These are phyloP conservation scores for Fusarium aywerte DNA, from an alignment of 2,329 filamentous ascomycete genomes.

Conservation along the genomic window DNA sequence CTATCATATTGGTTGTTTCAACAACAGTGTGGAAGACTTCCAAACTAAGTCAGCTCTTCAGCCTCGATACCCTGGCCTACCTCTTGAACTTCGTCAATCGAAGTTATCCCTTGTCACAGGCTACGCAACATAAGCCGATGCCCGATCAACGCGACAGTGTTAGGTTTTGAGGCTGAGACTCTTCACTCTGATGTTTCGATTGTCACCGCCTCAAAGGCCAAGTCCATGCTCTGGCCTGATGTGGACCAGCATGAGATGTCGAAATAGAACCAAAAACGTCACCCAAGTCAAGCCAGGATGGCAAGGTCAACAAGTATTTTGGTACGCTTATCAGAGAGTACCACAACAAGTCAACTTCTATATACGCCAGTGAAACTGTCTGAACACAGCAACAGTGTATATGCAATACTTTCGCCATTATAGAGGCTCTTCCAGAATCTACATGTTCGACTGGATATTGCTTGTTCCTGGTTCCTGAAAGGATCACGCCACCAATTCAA, in stretches of 20 bases:
- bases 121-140: not conserved
- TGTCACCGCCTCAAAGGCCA: conserved; percentile 28
- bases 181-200: not conserved
- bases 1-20: conserved; percentile 7
- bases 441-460: conserved; percentile 10
- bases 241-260: conserved; percentile 7
- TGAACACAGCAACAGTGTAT: not conserved
- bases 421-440: conserved; percentile 21
- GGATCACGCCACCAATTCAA: conserved; percentile 33
- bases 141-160: conserved; percentile 7
- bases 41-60: not conserved
- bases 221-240: not conserved
- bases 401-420: not conserved
- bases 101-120: not conserved
- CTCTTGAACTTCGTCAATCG: not conserved
- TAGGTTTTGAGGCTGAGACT: conserved; percentile 16
- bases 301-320: not conserved
- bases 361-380: not conserved
- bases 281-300: not conserved
- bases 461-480: conserved; percentile 42
- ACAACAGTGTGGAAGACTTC: not conserved
- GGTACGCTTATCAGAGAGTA: not conserved
- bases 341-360: not conserved
- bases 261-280: conserved; percentile 17
- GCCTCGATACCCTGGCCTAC: not conserved